phyloP scores from a whole-genome alignment of 177 flowering plant species.

The Vitis hybrid region DNA sequence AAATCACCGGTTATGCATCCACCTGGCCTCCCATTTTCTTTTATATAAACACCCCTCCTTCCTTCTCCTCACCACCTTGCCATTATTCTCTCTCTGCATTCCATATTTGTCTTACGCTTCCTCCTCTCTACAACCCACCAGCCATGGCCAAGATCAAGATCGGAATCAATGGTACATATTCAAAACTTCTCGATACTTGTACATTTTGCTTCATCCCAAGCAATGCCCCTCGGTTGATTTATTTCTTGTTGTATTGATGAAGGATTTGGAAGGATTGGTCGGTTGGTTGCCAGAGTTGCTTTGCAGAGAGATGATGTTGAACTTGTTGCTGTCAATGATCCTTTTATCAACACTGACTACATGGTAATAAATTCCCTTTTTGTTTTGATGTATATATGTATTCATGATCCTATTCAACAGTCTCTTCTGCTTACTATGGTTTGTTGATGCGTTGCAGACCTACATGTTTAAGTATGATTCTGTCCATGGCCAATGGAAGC shows the following conservation, averaged over 20 bases:
- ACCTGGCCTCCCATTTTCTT: background rate
- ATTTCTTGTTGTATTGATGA: background rate
- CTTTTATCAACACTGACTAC: conserved; percentile 45
- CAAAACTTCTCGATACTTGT: background rate
- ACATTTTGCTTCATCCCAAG: background rate
- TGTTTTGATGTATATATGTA: background rate
- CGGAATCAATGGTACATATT: conserved; percentile 37
- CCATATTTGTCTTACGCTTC: background rate
- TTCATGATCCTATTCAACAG: background rate
- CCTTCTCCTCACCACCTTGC: background rate
- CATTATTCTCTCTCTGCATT: background rate
- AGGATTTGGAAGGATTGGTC: conserved; percentile 54
- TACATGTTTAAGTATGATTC: conserved; percentile 49
- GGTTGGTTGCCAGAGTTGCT: conserved; percentile 46
- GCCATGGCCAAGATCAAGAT: conserved; percentile 38
- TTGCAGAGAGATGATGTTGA: conserved; percentile 45
- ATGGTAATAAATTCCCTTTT: conserved; percentile 24
- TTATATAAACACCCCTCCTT: too few relatives aligned
- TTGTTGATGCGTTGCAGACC: conserved; percentile 24
- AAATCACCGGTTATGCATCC: too few relatives aligned
- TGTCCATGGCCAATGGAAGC: conserved; percentile 47
- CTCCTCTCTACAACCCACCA: background rate
- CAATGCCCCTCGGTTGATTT: background rate
- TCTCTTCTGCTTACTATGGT: background rate
- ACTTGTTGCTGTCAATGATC: conserved; percentile 52